A percentile compares a stretch with the other conserved stretches of the same genome.
These are phyloP conservation scores for Paxillus involutus DNA, from an alignment of 768 basidiomycete species.

Conservation along the genomic window DNA sequence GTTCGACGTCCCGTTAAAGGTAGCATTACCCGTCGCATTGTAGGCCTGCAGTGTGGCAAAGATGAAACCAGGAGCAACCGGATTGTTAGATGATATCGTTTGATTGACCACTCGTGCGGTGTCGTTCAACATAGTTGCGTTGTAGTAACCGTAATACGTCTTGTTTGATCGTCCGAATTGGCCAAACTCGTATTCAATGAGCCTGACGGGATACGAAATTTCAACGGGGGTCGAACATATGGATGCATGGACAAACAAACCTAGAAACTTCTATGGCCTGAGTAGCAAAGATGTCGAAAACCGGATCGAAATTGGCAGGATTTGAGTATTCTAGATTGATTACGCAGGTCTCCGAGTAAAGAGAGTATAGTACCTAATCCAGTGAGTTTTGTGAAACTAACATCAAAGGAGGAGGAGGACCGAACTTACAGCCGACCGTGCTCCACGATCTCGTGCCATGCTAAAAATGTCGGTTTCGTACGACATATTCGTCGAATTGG, in stretches of 20 bases:
- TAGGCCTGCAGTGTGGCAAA: constrained; percentile 67
- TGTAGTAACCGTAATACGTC: constrained; percentile 53
- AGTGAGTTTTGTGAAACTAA: constrained; percentile 1
- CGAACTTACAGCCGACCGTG: constrained; percentile 67
- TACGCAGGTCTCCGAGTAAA: constrained; percentile 66
- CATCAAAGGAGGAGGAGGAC: background rate
- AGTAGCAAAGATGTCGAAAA: constrained; percentile 78
- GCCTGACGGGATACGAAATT: constrained; percentile 27
- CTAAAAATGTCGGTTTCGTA: constrained; percentile 76
- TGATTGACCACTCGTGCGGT: constrained; percentile 41
- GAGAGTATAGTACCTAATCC: constrained; percentile 73
- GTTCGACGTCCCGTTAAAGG: constrained; percentile 6
- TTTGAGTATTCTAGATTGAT: constrained; percentile 73
- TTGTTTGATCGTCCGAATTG: constrained; percentile 55
- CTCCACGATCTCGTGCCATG: constrained; percentile 74
- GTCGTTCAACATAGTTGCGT: constrained; percentile 62
- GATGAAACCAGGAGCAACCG: constrained; percentile 57
- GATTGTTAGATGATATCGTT: constrained; percentile 42
- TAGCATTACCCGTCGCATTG: constrained; percentile 49
- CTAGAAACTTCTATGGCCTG: constrained; percentile 58
- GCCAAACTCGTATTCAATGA: constrained; percentile 59
- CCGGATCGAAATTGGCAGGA: constrained; percentile 62
- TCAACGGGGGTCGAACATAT: too few species aligned
- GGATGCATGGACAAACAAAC: constrained; percentile 33
- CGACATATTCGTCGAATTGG: constrained; percentile 66